phyloP scores from a whole-genome alignment of 176 grass and related monocot genomes.

The Ensete glaucum region DNA sequence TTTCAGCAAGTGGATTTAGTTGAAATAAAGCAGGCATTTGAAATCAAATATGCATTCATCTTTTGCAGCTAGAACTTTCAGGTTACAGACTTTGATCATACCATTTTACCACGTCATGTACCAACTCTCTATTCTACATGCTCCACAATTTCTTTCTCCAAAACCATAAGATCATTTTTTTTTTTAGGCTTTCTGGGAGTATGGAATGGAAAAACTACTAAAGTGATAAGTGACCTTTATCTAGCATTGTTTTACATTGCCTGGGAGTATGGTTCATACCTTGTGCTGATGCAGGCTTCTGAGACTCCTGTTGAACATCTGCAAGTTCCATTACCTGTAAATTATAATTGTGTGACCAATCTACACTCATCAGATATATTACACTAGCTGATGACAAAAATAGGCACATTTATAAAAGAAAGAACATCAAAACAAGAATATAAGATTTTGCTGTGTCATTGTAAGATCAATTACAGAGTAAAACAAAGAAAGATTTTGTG shows the following conservation, averaged over 20 bases:
- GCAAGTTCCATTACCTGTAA: conserved; percentile 36
- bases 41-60: too few species aligned
- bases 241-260: neutral
- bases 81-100: too few species aligned
- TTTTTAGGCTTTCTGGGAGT: neutral
- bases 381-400: neutral
- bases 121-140: too few species aligned
- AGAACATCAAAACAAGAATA: neutral
- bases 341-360: conserved; percentile 5
- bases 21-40: too few species aligned
- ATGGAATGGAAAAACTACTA: neutral
- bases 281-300: conserved; percentile 36
- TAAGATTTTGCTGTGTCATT: neutral
- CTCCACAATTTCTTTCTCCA: neutral
- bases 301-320: conserved; percentile 48
- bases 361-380: conserved; percentile 18
- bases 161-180: neutral
- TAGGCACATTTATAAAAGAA: neutral
- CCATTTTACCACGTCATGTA: too few species aligned
- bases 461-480: neutral
- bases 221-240: neutral
- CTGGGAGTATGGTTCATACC: conserved; percentile 24
- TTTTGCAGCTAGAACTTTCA: too few species aligned
- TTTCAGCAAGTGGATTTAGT: too few species aligned
- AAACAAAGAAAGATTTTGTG: conserved; percentile 5